These are phyloP conservation scores for Wickerhamiella sorbophila DNA, from an alignment of 805 yeast genomes.

Conservation along the genomic window DNA sequence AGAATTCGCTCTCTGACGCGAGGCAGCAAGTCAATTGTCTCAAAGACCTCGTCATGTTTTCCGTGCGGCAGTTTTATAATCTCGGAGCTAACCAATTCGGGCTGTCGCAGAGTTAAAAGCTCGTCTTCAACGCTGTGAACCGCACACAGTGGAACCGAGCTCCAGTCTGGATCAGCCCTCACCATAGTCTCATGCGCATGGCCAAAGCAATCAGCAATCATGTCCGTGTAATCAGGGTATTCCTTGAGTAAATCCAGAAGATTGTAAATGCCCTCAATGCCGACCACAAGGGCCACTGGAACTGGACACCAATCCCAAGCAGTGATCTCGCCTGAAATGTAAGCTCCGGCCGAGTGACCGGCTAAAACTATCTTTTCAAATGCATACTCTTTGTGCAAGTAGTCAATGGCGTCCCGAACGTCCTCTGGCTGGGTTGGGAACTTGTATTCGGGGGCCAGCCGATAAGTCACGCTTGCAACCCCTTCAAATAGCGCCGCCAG, in stretches of 20 bases:
- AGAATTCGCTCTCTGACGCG: neutral
- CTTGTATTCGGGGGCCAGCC: conserved; percentile 45
- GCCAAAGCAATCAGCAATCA: conserved; percentile 47
- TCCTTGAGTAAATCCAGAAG: conserved; percentile 37
- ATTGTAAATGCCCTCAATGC: conserved; percentile 59
- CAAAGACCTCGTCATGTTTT: neutral
- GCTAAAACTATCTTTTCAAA: conserved; percentile 27
- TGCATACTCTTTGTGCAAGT: conserved; percentile 15
- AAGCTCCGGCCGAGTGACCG: conserved; percentile 80
- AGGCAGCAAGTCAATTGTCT: neutral
- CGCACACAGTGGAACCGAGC: conserved; percentile 4
- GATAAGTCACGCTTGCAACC: conserved; percentile 41
- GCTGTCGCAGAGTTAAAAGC: conserved; percentile 27
- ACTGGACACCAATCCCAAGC: neutral
- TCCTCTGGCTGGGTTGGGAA: conserved; percentile 55
- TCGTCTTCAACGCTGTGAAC: conserved; percentile 55
- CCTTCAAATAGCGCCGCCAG: conserved; percentile 20
- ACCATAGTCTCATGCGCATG: conserved; percentile 20
- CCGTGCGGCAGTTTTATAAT: neutral
- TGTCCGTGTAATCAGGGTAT: conserved; percentile 43
- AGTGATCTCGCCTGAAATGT: conserved; percentile 37
- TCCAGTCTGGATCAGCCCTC: conserved; percentile 15
- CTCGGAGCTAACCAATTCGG: neutral
- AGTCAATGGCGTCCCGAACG: conserved; percentile 32
- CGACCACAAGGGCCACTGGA: conserved; percentile 6